Evolutionary conservation across 2,329 filamentous ascomycete species (phyloP).

Genomic region (Neofusicoccum laricinum): DNA sequence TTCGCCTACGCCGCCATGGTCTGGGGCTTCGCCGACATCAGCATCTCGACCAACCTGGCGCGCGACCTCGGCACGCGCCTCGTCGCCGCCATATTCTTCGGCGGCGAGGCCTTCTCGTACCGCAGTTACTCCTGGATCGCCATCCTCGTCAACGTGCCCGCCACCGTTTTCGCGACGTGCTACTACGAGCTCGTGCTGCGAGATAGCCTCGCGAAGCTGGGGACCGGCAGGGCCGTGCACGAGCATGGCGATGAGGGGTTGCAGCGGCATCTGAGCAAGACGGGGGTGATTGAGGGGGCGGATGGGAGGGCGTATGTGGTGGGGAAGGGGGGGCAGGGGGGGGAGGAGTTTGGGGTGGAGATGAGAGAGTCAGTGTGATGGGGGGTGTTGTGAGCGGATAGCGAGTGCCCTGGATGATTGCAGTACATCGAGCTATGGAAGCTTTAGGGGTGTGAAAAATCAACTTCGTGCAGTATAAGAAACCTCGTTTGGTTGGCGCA

Average conservation of each 20-base stretch:
- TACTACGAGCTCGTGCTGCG: conserved; percentile 56
- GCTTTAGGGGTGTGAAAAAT: no score
- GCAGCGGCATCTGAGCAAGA: conserved; percentile 38
- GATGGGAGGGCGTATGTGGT: background rate
- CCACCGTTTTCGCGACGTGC: conserved; percentile 53
- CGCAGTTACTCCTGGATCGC: conserved; percentile 52
- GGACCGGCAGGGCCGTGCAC: conserved; percentile 49
- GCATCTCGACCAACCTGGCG: conserved; percentile 57
- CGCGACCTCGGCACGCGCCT: conserved; percentile 59
- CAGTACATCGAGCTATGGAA: no score
- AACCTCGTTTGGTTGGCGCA: no score
- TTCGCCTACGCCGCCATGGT: conserved; percentile 53
- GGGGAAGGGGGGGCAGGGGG: background rate
- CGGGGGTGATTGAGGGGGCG: conserved; percentile 24
- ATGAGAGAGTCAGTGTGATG: background rate
- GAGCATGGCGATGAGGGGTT: conserved; percentile 53
- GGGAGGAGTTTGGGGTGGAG: background rate
- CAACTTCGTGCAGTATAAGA: no score
- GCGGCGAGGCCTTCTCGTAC: conserved; percentile 49
- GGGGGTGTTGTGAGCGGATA: background rate
- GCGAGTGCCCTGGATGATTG: no score
- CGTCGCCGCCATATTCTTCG: conserved; percentile 58
- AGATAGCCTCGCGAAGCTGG: conserved; percentile 53
- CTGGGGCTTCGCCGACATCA: conserved; percentile 57
- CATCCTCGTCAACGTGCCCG: conserved; percentile 56